Base-by-base conservation (phyloP, 1,139 yeast genomes). In the Scheffersomyces segobiensis region DNA sequence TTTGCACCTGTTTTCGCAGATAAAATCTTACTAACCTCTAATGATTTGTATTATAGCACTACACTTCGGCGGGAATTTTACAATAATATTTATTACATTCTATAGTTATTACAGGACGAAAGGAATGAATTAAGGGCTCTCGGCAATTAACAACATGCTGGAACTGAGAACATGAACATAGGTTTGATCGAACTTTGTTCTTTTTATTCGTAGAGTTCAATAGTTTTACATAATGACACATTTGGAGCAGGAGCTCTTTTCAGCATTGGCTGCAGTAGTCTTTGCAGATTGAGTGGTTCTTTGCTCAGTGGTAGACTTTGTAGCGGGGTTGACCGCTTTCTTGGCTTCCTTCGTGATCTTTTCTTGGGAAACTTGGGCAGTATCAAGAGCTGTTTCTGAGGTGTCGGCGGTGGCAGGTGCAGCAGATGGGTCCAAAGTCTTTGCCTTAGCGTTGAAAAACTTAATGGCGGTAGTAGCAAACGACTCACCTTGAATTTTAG, bases 401-500 rank as follows among this genome's bases (percentile, higher is more conserved):
- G 19, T 5, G 21, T 21, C 24, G 12, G 50, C 21, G 20, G 19
- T 46, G 21, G 57, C 20, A 24, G 56, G 24, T 22, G 57, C 26
- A 24, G 53, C 49, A 24, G 53, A 49, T 59, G 59, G 17, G 22
- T 17, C 52, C 17, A 22, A 39, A 22, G 52, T 39, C 17, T 21
- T 8, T 18, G 21, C 18, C 6, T 48, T 48, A 22, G 53, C 55
- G 54, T 14, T 32, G 46, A 24, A 19, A 55, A 71, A 65, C 62
- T 75, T 77, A 47, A 63, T 53, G n/a, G 81, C 82, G 19, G 69
- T 60, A 8, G 65, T 67, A 55, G 78, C 79, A 63, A 82, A 83
- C 42, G 68, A 62, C 52, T 72, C 68, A 69, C 85, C 86, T 67
- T 83, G 86, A 52, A 61, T 61, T n/a, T 57, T 59, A 32, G 82